A percentile compares a stretch with the other conserved stretches of the same genome.
These are phyloP conservation scores for Solanum chiquidenum DNA, from an alignment of 257 asterid species.

Conservation along the genomic window DNA sequence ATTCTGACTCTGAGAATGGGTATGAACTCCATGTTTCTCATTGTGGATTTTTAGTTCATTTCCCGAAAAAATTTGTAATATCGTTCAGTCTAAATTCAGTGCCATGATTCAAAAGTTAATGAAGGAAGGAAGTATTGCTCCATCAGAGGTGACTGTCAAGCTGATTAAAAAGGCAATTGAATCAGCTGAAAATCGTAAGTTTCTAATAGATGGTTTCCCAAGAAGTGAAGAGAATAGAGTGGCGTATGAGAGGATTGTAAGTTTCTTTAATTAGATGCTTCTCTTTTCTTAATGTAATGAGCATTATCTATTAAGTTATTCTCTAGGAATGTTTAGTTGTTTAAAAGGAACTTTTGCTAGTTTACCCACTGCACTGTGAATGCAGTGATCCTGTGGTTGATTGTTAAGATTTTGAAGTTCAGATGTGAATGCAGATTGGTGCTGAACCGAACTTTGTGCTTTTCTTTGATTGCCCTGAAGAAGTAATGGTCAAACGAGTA, in stretches of 20 bases:
- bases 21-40: conserved; percentile 4
- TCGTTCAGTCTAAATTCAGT: conserved; percentile 31
- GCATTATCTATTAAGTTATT: not conserved
- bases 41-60: not conserved
- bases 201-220: conserved; percentile 95
- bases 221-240: conserved; percentile 90
- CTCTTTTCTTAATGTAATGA: conserved; percentile 2
- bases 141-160: conserved; percentile 85
- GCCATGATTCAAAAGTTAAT: conserved; percentile 66
- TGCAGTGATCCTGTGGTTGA: not conserved
- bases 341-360: not conserved
- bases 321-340: not conserved
- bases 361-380: not conserved
- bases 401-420: not conserved
- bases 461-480: conserved; percentile 88
- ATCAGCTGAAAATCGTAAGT: conserved; percentile 38
- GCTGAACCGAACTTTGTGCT: conserved; percentile 84
- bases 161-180: conserved; percentile 67
- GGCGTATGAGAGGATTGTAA: conserved; percentile 70
- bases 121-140: conserved; percentile 86
- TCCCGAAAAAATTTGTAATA: not conserved
- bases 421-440: conserved; percentile 52
- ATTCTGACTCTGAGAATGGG: conserved; percentile 67
- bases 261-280: conserved; percentile 20
- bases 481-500: conserved; percentile 87